Base-by-base conservation (phyloP, 805 yeast genomes). In the Yarrowia keelungensis region DNA sequence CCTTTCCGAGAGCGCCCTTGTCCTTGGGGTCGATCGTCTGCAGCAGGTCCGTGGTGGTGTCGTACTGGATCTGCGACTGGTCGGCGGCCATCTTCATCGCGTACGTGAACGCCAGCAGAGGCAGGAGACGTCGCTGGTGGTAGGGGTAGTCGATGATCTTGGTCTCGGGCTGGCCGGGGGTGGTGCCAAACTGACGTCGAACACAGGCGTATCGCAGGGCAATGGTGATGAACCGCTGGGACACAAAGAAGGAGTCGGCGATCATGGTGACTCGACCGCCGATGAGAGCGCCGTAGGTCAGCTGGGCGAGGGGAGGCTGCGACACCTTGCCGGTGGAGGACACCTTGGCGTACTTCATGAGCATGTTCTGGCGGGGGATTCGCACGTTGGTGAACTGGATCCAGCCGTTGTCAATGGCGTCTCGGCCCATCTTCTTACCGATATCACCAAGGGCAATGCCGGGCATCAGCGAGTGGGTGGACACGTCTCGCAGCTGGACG, bases 401-500 rank as follows among this genome's bases (percentile, higher is more conserved):
- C 97, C 97, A 93, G 69, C 98, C 98, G 78, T 93, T 93, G 76
- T 93, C 98, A 72, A 93, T 90, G 69, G 97, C 97, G 75, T 92
- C 95, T 75, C 97, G 85, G 67, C 98, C 98, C 97, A 93, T 92
- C 80, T 93, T 93, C 72, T 89, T 86, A 68, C 98, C 97, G 76
- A 92, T 91, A 77, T 92, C 98, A 71, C 98, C 98, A 72, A 91
- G 83, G 42, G 90, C 79, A 68, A 92, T 81, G 68, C 97, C 97
- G 2, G 97, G 92, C 72, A 84, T 78, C 69, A 92, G 79, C 70
- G 88, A 83, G 80, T 90, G 93, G 54, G 71, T 73, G 69, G 85
- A 81, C 3, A 85, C 76, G 78, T 92, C 94, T 78, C 98, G 84
- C 72, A 93, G 81, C 39, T 97, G 98, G n/a, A 93, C 97, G 41